Percentiles rank a stretch among this genome's conserved stretches.
These are phyloP conservation scores for Paramicrosporidium saccamoebae DNA, from an alignment of 371 early-diverging fungal genomes.

Conservation along the genomic window DNA sequence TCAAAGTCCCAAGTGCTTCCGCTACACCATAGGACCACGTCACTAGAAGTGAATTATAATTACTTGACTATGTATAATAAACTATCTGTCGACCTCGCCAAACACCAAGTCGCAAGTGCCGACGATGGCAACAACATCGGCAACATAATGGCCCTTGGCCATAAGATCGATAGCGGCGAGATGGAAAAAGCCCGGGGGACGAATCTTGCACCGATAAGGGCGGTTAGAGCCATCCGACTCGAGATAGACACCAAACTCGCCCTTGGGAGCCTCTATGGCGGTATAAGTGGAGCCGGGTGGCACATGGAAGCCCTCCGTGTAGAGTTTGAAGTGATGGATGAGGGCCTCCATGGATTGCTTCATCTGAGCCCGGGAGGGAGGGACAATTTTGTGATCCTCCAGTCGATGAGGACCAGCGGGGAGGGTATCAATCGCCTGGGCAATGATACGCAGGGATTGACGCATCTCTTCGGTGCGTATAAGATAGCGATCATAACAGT, in stretches of 20 bases:
- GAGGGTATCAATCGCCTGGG: conserved; percentile 76
- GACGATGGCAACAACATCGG: conserved; percentile 78
- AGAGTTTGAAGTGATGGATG: conserved; percentile 91
- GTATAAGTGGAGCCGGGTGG: conserved; percentile 89
- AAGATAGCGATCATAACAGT: conserved; percentile 78
- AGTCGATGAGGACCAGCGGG: conserved; percentile 71
- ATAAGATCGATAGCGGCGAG: conserved; percentile 62
- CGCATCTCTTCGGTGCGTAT: conserved; percentile 95
- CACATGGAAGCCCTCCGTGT: conserved; percentile 83
- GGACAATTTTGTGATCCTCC: conserved; percentile 89
- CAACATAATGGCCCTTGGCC: conserved; percentile 55
- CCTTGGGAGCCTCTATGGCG: conserved; percentile 88
- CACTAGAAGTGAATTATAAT: too few species aligned
- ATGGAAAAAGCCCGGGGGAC: conserved; percentile 87
- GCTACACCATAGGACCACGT: too few species aligned
- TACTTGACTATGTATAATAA: background rate
- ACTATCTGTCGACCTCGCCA: conserved; percentile 49
- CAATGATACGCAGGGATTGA: conserved; percentile 69
- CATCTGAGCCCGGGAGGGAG: conserved; percentile 75
- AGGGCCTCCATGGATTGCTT: conserved; percentile 92
- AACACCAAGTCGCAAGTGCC: conserved; percentile 83
- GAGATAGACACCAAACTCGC: conserved; percentile 73
- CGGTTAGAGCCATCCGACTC: conserved; percentile 60
- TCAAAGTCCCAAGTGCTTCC: too few species aligned
- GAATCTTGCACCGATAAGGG: conserved; percentile 87